These are phyloP conservation scores for Hippophae gyantsensis DNA, from an alignment of 306 rosid species.

Conservation along the genomic window DNA sequence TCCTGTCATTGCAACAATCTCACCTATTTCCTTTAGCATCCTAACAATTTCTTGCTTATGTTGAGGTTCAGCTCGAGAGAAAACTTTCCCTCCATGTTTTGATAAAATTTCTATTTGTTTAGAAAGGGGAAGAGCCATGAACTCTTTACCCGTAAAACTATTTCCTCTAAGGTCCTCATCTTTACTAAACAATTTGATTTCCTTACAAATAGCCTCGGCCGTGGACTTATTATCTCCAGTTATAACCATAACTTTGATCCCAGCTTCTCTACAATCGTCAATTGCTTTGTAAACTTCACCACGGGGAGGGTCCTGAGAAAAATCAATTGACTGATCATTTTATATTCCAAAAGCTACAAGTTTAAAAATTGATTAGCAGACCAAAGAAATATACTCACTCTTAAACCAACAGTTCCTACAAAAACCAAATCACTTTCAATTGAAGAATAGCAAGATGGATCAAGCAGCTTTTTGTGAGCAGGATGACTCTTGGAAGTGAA, in stretches of 20 bases:
- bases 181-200: constrained; percentile 48
- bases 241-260: constrained; percentile 74
- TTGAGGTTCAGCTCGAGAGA: constrained; percentile 79
- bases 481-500: constrained; percentile 60
- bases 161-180: constrained; percentile 41
- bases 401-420: constrained; percentile 77
- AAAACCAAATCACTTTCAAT: constrained; percentile 65
- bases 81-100: constrained; percentile 67
- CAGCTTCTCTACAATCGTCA: constrained; percentile 65
- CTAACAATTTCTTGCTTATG: constrained; percentile 86
- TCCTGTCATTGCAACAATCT: constrained; percentile 87
- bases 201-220: constrained; percentile 79
- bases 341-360: constrained; percentile 8
- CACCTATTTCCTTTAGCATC: constrained; percentile 63
- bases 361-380: constrained; percentile 4
- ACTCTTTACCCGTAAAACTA: constrained; percentile 64
- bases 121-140: constrained; percentile 43
- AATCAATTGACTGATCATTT: constrained; percentile 11
- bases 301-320: constrained; percentile 72
- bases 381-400: constrained; percentile 38
- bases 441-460: constrained; percentile 62
- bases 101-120: constrained; percentile 40
- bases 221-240: constrained; percentile 87
- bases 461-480: constrained; percentile 70
- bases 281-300: constrained; percentile 70